These are phyloP conservation scores for Colletotrichum godetiae DNA, from an alignment of 2,329 filamentous ascomycete species.

Conservation along the genomic window DNA sequence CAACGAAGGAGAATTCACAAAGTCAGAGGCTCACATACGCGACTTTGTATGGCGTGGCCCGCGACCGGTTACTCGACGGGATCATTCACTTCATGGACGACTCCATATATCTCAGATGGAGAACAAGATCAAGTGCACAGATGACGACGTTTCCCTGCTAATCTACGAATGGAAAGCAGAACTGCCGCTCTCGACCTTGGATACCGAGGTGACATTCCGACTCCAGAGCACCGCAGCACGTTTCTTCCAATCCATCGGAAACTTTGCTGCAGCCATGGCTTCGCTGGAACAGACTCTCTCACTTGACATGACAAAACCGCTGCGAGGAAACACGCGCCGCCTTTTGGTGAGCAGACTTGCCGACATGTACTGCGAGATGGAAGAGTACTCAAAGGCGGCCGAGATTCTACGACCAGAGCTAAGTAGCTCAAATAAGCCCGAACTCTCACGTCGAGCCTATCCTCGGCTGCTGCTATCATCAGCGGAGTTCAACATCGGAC, in stretches of 20 bases:
- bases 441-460: constrained; percentile 38
- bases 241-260: constrained; percentile 47
- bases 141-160: constrained; percentile 41
- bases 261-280: constrained; percentile 42
- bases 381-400: constrained; percentile 38
- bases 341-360: constrained; percentile 43
- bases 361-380: constrained; percentile 44
- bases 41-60: constrained; percentile 39
- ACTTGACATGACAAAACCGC: constrained; percentile 40
- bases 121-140: constrained; percentile 47
- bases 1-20: constrained; percentile 40
- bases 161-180: constrained; percentile 47
- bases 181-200: constrained; percentile 44
- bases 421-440: constrained; percentile 24
- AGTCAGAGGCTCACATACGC: constrained; percentile 40
- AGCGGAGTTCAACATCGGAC: constrained; percentile 41
- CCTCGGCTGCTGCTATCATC: constrained; percentile 41
- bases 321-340: constrained; percentile 40
- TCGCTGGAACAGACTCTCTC: constrained; percentile 46
- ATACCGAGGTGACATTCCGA: constrained; percentile 46
- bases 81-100: constrained; percentile 45
- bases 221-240: constrained; percentile 46
- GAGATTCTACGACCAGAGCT: constrained; percentile 41
- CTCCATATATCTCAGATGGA: constrained; percentile 49
- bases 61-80: constrained; percentile 37